Evolutionary conservation across 2,329 filamentous ascomycete species (phyloP), one percentile per base, ranked within the genome.

Genomic region (Epichloe sp.): DNA sequence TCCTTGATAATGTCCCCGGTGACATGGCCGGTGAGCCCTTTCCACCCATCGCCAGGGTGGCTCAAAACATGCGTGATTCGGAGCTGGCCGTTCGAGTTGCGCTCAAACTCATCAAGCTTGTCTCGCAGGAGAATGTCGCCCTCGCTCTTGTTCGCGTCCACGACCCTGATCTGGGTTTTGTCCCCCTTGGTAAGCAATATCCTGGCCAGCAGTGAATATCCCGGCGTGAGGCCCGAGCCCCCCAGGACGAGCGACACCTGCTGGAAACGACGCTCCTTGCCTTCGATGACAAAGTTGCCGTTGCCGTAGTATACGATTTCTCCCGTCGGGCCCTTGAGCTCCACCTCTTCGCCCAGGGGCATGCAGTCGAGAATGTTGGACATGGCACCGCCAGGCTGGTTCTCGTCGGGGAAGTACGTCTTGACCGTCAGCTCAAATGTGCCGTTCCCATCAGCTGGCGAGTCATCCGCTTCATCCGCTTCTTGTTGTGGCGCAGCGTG

Each of bases 331-430:
- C 76, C 75, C 14, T 70, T 71, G 35, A 78, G 67, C 55, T 79
- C 75, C 34, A 77, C 63, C 51, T 73, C 67, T 55, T 75, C 71
- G 17, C 72, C 70, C 1, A 72, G 56, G 0, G 68, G 68, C 50
- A 78, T 68, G 56, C 66, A 72, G 59, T 77, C 72, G 3, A 78
- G 68, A 48, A 78, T 71, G 52, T 76, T 77, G 42, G 66, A 71
- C 62, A 79, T 68, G 10, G 75, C 74, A n/a, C 75, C 74, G 14
- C 75, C 75, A 1, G 75, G 74, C 54, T 76, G 71, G 2, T 63
- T 61, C 1, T 63, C 54, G 38, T 63, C 67, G 0, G 75, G 73
- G 51, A 72, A 74, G 57, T 78, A 78, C 0, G 73, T 77, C 55
- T 78, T 77, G 38, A 76, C 65, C 0, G 70, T 68, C 2, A 76